Evolutionary conservation across 2,329 filamentous ascomycete species (phyloP), one percentile per base, ranked within the genome.

Genomic region (Alternaria tenuissima): DNA sequence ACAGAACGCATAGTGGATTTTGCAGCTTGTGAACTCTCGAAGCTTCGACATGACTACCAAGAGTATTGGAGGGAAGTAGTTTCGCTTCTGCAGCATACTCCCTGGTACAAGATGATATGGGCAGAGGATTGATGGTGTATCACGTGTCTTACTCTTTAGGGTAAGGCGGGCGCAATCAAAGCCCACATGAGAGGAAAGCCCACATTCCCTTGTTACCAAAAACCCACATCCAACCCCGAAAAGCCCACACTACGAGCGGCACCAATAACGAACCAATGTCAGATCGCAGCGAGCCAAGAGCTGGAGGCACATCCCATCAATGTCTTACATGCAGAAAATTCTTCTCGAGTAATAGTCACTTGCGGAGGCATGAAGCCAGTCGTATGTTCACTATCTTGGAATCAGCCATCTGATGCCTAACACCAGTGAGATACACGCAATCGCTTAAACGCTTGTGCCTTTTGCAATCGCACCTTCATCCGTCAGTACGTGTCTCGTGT

Each of bases 111-210:
- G 46, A 12, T 1, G 11, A 7, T 18, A 49, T 49, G 32, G 20
- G 8, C 7, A 12, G 32, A 41, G 49, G 14, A 18, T 28, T 3
- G 8, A n/a, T 20, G 8, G n/a, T 24, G 12, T 3, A 16, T 43
- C 34, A 52, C 53, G 46, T 30, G 42, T 4, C n/a, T 20, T 20
- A 20, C 53, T 47, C 18, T 57, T 61, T 38, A 28, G 36, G 52
- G 44, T 24, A 57, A 48, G 34, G 53, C 22, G 42, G 20, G 8
- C 3, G 36, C 61, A 28, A 28, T 28, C 14, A 63, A 65, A 58
- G 26, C 61, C 57, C 60, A 65, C 60, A 53, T 44, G 20, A 42
- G 36, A 41, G 41, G 39, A 62, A 62, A 52, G 30, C 59, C 62
- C 62, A 65, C 59, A 30, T 18, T 12, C 16, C 39, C 16, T n/a